phyloP scores from a whole-genome alignment of 2,329 filamentous ascomycete species.

The Truncatella angustata region DNA sequence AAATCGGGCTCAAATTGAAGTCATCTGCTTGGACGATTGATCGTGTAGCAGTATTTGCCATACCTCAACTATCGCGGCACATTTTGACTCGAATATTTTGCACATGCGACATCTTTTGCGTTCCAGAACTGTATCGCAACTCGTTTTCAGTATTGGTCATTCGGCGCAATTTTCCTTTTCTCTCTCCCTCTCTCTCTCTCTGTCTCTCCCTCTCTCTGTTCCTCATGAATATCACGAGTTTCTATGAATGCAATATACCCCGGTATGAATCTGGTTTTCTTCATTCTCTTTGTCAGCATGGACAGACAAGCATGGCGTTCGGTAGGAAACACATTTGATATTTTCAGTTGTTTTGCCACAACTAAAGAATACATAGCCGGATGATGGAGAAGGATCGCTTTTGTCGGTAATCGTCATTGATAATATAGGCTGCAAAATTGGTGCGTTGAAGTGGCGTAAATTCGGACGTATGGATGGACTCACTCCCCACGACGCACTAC shows the following conservation, averaged over 20 bases:
- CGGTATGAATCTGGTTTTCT: neutral
- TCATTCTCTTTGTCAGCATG: neutral
- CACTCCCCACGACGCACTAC: too few species aligned
- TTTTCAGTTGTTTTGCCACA: too few species aligned
- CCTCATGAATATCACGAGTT: neutral
- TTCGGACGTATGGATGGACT: too few species aligned
- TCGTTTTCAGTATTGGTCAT: neutral
- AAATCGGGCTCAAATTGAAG: constrained; percentile 3
- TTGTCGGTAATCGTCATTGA: too few species aligned
- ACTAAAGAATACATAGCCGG: too few species aligned
- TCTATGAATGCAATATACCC: neutral
- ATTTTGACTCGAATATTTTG: neutral
- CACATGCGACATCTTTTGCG: neutral
- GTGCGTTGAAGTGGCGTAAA: too few species aligned
- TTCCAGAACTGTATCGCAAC: too few species aligned
- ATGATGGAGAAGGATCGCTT: too few species aligned
- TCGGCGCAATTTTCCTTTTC: neutral
- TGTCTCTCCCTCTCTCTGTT: neutral
- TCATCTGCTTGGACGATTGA: constrained; percentile 11
- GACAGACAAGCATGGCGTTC: constrained; percentile 4
- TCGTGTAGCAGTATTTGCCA: too few species aligned
- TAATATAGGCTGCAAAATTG: too few species aligned
- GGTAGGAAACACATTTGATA: too few species aligned
- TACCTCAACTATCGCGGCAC: neutral
- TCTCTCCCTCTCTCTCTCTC: neutral